These are phyloP conservation scores for Letharia lupina DNA, from an alignment of 495 filamentous ascomycete genomes.

Conservation along the genomic window DNA sequence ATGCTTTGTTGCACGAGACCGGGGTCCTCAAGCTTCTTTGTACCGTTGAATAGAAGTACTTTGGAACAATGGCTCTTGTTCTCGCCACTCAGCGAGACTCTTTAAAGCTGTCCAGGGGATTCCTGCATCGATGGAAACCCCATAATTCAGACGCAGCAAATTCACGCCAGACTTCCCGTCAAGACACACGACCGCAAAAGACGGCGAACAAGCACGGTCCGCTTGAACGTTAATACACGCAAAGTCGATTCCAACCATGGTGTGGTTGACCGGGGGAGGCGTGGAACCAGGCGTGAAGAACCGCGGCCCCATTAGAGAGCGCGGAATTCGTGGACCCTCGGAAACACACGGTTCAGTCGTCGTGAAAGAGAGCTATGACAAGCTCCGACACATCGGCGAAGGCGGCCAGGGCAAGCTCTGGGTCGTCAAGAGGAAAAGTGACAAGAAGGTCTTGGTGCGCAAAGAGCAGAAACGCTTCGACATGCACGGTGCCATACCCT, in stretches of 20 bases:
- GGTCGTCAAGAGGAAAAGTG: slow-evolving; percentile 8
- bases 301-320: background rate
- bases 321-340: background rate
- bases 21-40: background rate
- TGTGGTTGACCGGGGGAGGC: no score
- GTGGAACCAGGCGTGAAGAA: background rate
- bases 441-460: slow-evolving; percentile 2
- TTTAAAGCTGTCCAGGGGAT: background rate
- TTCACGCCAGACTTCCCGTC: background rate
- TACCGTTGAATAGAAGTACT: background rate
- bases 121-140: background rate
- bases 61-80: background rate
- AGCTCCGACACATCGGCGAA: slow-evolving; percentile 6
- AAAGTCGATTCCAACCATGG: no score
- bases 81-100: background rate
- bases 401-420: slow-evolving; percentile 10
- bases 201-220: background rate
- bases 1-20: background rate
- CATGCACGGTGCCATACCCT: background rate
- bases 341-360: background rate
- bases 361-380: background rate
- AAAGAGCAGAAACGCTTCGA: background rate
- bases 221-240: background rate
- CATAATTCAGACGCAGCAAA: background rate
- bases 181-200: background rate